Evolutionary conservation across 192 early-diverging fungal genomes (phyloP).

Genomic region (Backusella mclennaniae): DNA sequence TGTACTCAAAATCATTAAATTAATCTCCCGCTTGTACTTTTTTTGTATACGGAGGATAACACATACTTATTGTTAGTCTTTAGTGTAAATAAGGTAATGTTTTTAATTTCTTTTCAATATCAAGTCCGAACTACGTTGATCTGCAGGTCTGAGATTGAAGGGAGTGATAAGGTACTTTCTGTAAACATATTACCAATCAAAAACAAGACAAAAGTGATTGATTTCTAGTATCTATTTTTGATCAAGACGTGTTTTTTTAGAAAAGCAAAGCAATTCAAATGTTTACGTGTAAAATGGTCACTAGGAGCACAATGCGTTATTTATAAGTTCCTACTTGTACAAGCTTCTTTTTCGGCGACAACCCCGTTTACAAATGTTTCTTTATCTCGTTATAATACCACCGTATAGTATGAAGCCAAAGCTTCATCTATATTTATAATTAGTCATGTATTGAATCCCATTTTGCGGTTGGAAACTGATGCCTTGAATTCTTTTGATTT

Average conservation of each 20-base stretch:
- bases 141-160: neutral
- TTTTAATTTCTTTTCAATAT: neutral
- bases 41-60: neutral
- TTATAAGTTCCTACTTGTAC: neutral
- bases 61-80: neutral
- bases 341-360: neutral
- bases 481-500: neutral
- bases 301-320: neutral
- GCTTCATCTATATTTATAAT: neutral
- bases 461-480: neutral
- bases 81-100: neutral
- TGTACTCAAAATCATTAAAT: neutral
- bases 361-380: neutral
- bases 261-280: neutral
- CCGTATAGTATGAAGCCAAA: neutral
- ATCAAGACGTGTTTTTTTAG: too few species aligned
- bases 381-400: neutral
- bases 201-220: neutral
- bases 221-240: neutral
- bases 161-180: neutral
- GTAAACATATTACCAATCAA: neutral
- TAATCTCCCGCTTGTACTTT: neutral
- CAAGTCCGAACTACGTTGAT: neutral
- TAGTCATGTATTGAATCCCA: neutral
- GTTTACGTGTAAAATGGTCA: neutral